Evolutionary conservation across 257 asterid genomes (phyloP).

Genomic region (Dorcoceras hygrometricum): DNA sequence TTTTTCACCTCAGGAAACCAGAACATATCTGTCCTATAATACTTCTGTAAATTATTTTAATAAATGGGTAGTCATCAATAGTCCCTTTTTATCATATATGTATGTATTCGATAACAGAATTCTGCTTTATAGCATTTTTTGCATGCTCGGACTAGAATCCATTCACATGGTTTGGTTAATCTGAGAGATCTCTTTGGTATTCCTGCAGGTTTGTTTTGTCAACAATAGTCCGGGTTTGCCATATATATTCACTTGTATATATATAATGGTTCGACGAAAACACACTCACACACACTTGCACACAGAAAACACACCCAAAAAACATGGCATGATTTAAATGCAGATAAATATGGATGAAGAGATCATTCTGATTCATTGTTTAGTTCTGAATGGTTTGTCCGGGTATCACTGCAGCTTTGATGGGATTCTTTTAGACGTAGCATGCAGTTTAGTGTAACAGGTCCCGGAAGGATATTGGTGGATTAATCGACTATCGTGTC

Average conservation of each 20-base stretch:
- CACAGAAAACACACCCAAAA: not conserved
- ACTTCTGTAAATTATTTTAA: conserved; percentile 32
- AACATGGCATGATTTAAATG: not conserved
- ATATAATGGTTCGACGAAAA: not conserved
- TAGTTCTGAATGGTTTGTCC: not conserved
- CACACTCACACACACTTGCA: not conserved
- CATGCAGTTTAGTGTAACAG: not conserved
- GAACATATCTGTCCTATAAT: conserved; percentile 20
- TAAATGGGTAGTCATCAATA: conserved; percentile 22
- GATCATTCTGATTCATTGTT: not conserved
- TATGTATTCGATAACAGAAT: conserved; percentile 1
- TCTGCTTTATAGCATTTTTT: not conserved
- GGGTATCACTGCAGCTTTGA: not conserved
- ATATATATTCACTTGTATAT: no score
- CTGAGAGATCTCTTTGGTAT: conserved; percentile 64
- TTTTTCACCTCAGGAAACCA: conserved; percentile 26
- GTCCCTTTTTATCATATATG: not conserved
- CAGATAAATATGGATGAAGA: not conserved
- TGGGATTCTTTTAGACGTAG: not conserved
- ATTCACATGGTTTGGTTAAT: conserved; percentile 22
- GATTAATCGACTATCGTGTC: not conserved
- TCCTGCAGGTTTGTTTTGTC: conserved; percentile 80
- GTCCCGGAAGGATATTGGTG: not conserved
- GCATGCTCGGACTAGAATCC: not conserved
- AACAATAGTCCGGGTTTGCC: conserved; percentile 40